Evolutionary conservation across 73 alveolate genomes (phyloP), one percentile per base, ranked within the genome.

Genomic region (Blepharisma stoltei): DNA sequence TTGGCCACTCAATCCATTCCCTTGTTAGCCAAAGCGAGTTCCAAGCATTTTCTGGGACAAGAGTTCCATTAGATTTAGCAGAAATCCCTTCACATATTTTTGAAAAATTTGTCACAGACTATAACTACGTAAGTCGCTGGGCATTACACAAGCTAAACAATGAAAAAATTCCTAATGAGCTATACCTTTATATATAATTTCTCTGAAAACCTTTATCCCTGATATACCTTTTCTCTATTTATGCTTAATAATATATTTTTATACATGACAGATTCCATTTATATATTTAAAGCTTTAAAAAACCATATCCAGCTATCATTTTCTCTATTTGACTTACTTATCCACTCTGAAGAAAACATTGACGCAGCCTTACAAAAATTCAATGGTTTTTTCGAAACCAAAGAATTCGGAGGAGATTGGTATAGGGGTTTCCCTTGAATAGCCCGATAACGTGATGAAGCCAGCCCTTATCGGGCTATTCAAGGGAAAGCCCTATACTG

Each of bases 1-100:
- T 77, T 45, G 94, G 94, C 53, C 94, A 86, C 70, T 83, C 90
- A n/a, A 45, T 86, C 23, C 84, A 86, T 43, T 49, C 78, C 6
- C 70, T 85, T 7, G 71, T 69, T 11, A 54, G 85, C 25, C 75
- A 67, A 23, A 65, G 84, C 21, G 46, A 48, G 21, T 86, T 54
- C 76, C 83, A 86, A 38, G 66, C 60, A 9, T 83, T 52, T 37
- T 76, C 83, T 43, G 85, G 94, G 6, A 82, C 94, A 5, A 46
- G 94, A 54, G 86, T 81, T 1, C 83, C 91, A 0, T 38, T 53
- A 20, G 90, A 83, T 41, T 60, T 83, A 25, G 83, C 67, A 43
- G 90, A 83, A 54, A 83, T 83, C 52, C 90, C 90, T 47, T 83
- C 90, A 6, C 90, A 83, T 54, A 21, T 83, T 8, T 44, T 70